Conservation (phyloP, 371 early-diverging fungal genomes). For the Zopfochytrium polystomum region DNA sequence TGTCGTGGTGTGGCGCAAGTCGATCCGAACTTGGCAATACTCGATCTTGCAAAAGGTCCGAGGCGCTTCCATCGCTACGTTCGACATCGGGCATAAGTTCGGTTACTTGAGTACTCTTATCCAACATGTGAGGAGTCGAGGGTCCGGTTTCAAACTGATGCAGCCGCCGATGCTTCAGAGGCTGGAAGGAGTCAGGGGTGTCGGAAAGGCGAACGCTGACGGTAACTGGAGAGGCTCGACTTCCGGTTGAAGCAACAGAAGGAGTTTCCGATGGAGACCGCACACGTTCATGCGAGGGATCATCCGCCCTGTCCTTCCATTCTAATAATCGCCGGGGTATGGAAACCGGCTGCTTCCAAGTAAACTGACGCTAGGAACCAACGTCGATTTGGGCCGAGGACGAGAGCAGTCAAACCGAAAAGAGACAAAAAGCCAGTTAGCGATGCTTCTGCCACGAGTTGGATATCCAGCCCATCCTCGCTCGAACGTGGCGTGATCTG, state of each 20-base stretch:
- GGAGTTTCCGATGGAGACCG: constrained; percentile 1
- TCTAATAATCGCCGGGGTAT: neutral
- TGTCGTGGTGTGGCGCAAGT: neutral
- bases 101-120: neutral
- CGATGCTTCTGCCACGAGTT: neutral
- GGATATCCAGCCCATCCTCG: neutral
- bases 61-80: neutral
- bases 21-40: neutral
- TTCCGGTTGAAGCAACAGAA: constrained; percentile 6
- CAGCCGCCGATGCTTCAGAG: neutral
- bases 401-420: neutral
- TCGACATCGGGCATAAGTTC: neutral
- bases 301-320: neutral
- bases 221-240: too few species aligned
- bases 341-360: constrained; percentile 9
- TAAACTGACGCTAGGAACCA: constrained; percentile 13
- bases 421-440: neutral
- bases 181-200: neutral
- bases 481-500: neutral
- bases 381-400: neutral
- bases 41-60: neutral
- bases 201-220: neutral
- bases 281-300: neutral
- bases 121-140: neutral
- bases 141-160: too few species aligned